Base-by-base conservation (phyloP, 257 asterid species). In the Plantago elongata region DNA sequence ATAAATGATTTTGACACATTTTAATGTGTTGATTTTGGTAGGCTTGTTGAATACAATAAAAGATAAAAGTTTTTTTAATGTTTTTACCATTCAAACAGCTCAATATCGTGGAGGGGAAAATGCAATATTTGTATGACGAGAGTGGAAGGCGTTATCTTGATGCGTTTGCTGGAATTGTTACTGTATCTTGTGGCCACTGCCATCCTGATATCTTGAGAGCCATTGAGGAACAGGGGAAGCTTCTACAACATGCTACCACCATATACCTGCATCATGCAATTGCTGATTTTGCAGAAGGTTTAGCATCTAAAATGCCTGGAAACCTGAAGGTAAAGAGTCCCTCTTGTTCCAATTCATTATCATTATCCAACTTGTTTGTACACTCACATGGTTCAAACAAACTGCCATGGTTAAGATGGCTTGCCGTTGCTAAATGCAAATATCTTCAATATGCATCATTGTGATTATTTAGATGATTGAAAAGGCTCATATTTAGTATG, bases 151-250 rank as follows among this genome's bases (percentile, higher is more conserved):
- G 98, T 11, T 91, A 91, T 71, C 96, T 91, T 38, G 98, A 91
- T 78, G 98, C 95, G 30, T 82, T 91, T 76, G 98, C 96, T 43
- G 96, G 98, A 54, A 88, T 88, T 50, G 98, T 91, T 62, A 91
- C 98, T 0, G 98, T 91, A 12, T 91, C 98, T 12, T 91, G 98
- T 67, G 98, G 98, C 9, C 98, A 91, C 63, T 91, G 98, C 65
- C 98, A 91, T 70, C 98, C 98, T 8, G 83, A 81, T 8, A 65
- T 91, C 43, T 71, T 88, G 67, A 74, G 84, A 63, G 95, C 95
- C 43, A 77, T 81, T 60, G 69, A 56, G 5, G 92, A 88, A 66
- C 98, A 91, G 65, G 88, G 84, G 88, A 86, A 82, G 80, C 94
- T 91, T 85, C 96, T 88, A 59, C 96, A 91, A 57, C 98, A 91